Evolutionary conservation across 1,284 basidiomycete species (phyloP), one percentile per base, ranked within the genome.

Genomic region (Leucoagaricus sp.): DNA sequence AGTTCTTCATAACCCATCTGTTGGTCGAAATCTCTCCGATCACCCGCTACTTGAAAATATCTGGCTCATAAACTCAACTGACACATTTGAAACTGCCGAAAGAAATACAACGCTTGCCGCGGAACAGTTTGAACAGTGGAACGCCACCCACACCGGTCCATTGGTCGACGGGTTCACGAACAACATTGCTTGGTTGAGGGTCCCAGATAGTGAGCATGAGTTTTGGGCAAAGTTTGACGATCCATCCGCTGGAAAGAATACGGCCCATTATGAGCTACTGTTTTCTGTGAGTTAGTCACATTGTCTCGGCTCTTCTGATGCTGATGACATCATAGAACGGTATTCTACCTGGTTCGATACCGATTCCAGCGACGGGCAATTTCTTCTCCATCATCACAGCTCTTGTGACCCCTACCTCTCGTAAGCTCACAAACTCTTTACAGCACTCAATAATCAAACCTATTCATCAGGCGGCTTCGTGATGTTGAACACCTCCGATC

Each of bases 21-120:
- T 68, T 13, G 68, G 68, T 0, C 59, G 61, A 41, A 67, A 67
- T 47, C 49, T 68, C 12, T 45, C 55, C 6, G 67, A 69, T 9
- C 67, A 69, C 41, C 57, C 64, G 0, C 44, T 60, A 19, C 46
- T 65, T 6, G 7, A 54, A 12, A 54, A 49, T 17, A 5, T 34
- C 4, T 60, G 46, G 41, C 17, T 38, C 33, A 63, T 60, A 4
- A 61, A 62, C 21, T 53, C 54, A 34, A 55, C 6, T 0, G 25
- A 31, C 19, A 49, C 51, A 3, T 34, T 53, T 26, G 46, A 57
- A n/a, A 23, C 26, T 33, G 15, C 36, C 9, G 13, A 13, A 19
- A 42, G 29, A 6, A 49, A 54, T 15, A 12, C 41, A 3, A 17
- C 41, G 8, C 4, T 36, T 10, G 26, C 36, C 3, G 42, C 5